These are phyloP conservation scores for Candida pini DNA, from an alignment of 805 yeast genomes.

Conservation along the genomic window DNA sequence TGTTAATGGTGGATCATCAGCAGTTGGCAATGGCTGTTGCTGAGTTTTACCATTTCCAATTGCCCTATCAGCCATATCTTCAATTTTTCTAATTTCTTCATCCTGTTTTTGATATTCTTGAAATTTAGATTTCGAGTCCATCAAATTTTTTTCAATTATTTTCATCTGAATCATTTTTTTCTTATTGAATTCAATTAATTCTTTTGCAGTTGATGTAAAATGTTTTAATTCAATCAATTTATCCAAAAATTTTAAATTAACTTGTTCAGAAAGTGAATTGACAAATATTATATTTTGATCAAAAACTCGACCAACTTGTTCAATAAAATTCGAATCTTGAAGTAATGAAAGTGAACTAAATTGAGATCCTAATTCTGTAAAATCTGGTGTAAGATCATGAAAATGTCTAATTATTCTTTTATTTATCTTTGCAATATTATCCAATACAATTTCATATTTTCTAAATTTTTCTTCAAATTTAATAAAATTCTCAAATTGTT, in stretches of 20 bases:
- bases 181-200: slow-evolving; percentile 29
- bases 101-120: slow-evolving; percentile 26
- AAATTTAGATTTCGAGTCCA: slow-evolving; percentile 19
- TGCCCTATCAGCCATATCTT: slow-evolving; percentile 23
- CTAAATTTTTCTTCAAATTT: slow-evolving; percentile 27
- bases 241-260: slow-evolving; percentile 29
- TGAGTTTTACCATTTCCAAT: slow-evolving; percentile 10
- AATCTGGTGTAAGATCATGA: slow-evolving; percentile 41
- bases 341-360: slow-evolving; percentile 52
- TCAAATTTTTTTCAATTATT: slow-evolving; percentile 23
- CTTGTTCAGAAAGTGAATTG: slow-evolving; percentile 29
- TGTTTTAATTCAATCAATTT: slow-evolving; percentile 29
- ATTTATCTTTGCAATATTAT: slow-evolving; percentile 33
- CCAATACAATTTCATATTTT: slow-evolving; percentile 28
- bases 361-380: slow-evolving; percentile 46
- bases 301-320: slow-evolving; percentile 79
- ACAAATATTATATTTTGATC: slow-evolving; percentile 62
- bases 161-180: slow-evolving; percentile 29
- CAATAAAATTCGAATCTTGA: slow-evolving; percentile 41
- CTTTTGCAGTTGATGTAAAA: slow-evolving; percentile 26
- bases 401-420: slow-evolving; percentile 40
- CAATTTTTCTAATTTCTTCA: slow-evolving; percentile 27
- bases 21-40: background rate
- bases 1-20: slow-evolving; percentile 24
- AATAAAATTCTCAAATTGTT: slow-evolving; percentile 23